Base-by-base conservation (phyloP, 441 rosid genomes). In the Gossypium aridum region DNA sequence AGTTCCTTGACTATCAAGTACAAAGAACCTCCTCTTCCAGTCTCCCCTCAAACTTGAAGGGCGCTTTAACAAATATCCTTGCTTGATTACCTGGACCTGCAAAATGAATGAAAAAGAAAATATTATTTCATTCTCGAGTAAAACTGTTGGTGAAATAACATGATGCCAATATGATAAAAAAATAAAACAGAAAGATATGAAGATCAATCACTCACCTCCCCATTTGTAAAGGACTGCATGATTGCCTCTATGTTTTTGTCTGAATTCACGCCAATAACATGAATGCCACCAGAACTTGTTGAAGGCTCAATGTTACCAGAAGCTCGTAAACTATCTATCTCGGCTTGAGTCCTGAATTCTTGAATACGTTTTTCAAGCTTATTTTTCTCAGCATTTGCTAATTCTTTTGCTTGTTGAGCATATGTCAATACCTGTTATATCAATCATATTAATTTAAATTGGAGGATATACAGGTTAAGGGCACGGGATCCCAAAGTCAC, bases 21-120 rank as follows among this genome's bases (percentile, higher is more conserved):
- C 96, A 80, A 94, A 94, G 82, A 92, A 92, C 79, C 91, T 90
- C 83, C 98, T 91, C 81, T 92, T 94, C 97, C 97, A 94, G 70
- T 92, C 93, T 75, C 91, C 87, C 79, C 92, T 92, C 83, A 79
- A 78, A 81, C 85, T 80, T 75, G 98, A 87, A 17, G 98, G 88
- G 66, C 94, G 92, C 78, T 92, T 91, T 75, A 91, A 77, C 61
- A 94, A 84, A 91, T 94, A 94, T 28, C 98, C 98, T 76, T 90
- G 95, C 75, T 89, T 94, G 76, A 94, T 85, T 55, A 86, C 86
- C 77, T 82, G 88, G 75, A 89, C 86, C 88, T 89, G 80, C 62
- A 71, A 25, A 61, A 67, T 19, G 57, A 62, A 74, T 65, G 55
- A 65, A 63, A 70, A 67, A 73, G 7, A 28, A 13, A 26, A 61